Conservation (phyloP, 1,284 basidiomycete species). For the Peniophora sp. region DNA sequence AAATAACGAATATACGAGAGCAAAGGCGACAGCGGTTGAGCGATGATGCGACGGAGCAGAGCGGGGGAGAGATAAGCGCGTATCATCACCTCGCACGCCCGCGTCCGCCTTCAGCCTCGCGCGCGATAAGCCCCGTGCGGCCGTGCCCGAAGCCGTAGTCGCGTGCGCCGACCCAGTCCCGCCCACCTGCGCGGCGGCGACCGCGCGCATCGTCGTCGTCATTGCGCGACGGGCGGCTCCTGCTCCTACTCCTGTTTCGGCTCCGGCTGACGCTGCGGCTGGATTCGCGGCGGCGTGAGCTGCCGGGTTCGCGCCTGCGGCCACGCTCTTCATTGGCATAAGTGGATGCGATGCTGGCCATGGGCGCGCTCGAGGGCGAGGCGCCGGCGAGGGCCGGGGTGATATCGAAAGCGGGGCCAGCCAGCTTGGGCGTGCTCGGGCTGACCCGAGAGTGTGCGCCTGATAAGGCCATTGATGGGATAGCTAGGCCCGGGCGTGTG, state of each 20-base stretch:
- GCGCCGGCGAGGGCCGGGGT: slow-evolving; percentile 18
- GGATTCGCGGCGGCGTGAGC: slow-evolving; percentile 15
- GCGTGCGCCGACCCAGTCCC: slow-evolving; percentile 28
- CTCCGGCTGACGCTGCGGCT: slow-evolving; percentile 15
- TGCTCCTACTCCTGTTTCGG: slow-evolving; percentile 22
- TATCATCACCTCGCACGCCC: background rate
- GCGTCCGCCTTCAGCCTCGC: slow-evolving; percentile 21
- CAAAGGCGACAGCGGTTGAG: background rate
- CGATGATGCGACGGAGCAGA: background rate
- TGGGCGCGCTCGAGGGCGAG: slow-evolving; percentile 7
- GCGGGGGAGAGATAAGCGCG: background rate
- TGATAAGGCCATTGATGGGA: slow-evolving; percentile 44
- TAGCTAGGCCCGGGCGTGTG: slow-evolving; percentile 24
- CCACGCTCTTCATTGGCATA: slow-evolving; percentile 28
- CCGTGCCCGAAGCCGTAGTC: slow-evolving; percentile 50
- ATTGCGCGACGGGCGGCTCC: slow-evolving; percentile 30
- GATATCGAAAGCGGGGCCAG: slow-evolving; percentile 20
- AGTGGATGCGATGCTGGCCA: background rate
- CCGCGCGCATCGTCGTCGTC: slow-evolving; percentile 25
- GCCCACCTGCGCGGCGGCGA: slow-evolving; percentile 27
- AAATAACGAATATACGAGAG: background rate
- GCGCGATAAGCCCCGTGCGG: slow-evolving; percentile 47
- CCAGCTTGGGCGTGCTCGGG: slow-evolving; percentile 23
- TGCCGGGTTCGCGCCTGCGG: slow-evolving; percentile 33
- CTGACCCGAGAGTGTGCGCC: slow-evolving; percentile 23